Conservation (phyloP, 495 filamentous ascomycete species). For the Oidiodendron maius region DNA sequence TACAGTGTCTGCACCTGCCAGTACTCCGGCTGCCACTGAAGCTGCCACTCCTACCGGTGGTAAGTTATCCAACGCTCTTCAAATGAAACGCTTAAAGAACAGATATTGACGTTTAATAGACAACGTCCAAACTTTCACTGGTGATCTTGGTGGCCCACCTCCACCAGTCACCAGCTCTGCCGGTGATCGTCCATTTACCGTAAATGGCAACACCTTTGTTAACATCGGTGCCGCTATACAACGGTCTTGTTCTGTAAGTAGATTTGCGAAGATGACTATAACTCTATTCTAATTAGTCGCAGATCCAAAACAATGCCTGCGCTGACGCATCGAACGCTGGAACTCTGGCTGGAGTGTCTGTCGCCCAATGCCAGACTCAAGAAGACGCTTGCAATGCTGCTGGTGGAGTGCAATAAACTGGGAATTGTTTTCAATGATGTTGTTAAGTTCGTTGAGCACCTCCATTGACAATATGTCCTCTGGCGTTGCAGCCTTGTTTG, state of each 20-base stretch:
- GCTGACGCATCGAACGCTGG: constrained; percentile 49
- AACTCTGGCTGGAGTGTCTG: constrained; percentile 24
- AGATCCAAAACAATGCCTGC: constrained; percentile 51
- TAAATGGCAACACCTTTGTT: constrained; percentile 48
- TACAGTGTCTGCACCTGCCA: constrained; percentile 1
- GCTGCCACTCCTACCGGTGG: constrained; percentile 22
- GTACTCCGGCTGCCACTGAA: constrained; percentile 11
- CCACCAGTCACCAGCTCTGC: constrained; percentile 42
- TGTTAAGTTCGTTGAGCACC: no score
- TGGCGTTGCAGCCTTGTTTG: no score
- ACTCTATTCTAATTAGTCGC: background rate
- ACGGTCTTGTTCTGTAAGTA: constrained; percentile 38
- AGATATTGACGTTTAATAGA: constrained; percentile 21
- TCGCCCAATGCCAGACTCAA: constrained; percentile 43
- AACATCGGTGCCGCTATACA: constrained; percentile 43
- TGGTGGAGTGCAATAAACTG: no score
- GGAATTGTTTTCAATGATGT: no score
- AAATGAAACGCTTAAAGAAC: no score
- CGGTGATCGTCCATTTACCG: constrained; percentile 43
- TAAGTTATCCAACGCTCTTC: constrained; percentile 9
- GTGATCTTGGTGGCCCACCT: constrained; percentile 44
- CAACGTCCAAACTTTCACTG: constrained; percentile 53
- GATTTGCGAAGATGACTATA: background rate
- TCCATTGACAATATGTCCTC: no score
- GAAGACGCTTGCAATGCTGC: constrained; percentile 36